Conservation (phyloP, 805 yeast species). For the Starmera quercuum region DNA sequence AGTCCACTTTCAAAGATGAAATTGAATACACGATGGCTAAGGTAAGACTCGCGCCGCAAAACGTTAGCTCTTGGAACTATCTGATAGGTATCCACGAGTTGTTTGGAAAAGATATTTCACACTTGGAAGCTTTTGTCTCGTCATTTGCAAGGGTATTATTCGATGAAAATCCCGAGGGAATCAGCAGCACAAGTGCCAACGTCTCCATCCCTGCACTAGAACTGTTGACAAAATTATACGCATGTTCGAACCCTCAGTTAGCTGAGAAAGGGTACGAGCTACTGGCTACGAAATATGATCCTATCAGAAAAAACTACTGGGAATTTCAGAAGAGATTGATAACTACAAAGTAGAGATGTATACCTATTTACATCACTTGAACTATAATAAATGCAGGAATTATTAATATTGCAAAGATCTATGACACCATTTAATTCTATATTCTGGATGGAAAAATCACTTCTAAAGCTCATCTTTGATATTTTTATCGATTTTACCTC, state of each 20-base stretch:
- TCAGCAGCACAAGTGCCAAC: constrained; percentile 8
- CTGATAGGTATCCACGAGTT: constrained; percentile 46
- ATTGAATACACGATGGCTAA: constrained; percentile 39
- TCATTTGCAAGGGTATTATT: constrained; percentile 29
- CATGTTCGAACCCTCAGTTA: constrained; percentile 19
- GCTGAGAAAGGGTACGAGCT: constrained; percentile 40
- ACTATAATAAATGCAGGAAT: too few relatives aligned
- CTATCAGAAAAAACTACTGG: constrained; percentile 62
- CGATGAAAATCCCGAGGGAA: constrained; percentile 13
- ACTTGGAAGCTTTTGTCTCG: constrained; percentile 38
- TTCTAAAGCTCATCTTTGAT: constrained; percentile 18
- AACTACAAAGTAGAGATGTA: too few relatives aligned
- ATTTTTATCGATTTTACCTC: constrained; percentile 12
- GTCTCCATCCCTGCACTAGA: constrained; percentile 62
- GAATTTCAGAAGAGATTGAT: constrained; percentile 35
- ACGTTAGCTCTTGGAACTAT: constrained; percentile 84
- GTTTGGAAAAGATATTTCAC: constrained; percentile 22
- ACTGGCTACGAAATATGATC: constrained; percentile 49
- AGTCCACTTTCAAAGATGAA: constrained; percentile 34
- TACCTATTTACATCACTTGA: too few relatives aligned
- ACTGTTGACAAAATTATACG: constrained; percentile 42
- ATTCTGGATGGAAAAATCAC: not conserved
- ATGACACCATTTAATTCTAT: not conserved
- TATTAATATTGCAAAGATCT: too few relatives aligned
- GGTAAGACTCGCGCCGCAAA: constrained; percentile 64